Base-by-base conservation (phyloP, 2,329 filamentous ascomycete species). In the Tolypocladium amazonense region DNA sequence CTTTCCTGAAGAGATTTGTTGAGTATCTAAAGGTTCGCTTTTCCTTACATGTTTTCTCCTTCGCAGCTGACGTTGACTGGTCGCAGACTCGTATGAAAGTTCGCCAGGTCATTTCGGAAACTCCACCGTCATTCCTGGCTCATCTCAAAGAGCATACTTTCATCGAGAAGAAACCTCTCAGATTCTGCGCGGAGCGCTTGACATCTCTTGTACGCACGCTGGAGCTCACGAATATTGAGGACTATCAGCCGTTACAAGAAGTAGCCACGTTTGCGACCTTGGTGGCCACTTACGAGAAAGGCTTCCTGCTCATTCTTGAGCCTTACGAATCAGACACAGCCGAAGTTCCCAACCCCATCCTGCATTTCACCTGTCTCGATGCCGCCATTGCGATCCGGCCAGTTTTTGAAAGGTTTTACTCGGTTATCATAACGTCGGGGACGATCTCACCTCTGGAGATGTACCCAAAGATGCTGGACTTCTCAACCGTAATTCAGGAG, bases 401-500 rank as follows among this genome's bases (percentile, higher is more conserved):
- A 0, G 93, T 99, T 6, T 97, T 99, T 69, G 93, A 99, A 61
- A 88, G 94, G 57, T 99, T 99, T 73, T 92, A 90, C 73, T 97
- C 94, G 1, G 94, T 99, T 64, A 96, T 99, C 70, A 97, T 99
- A 71, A 99, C 94, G 0, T 97, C 94, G 0, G 94, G 94, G 63
- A 99, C 94, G 1, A 91, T 99, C 62, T 97, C 94, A 1, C 94
- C 94, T 0, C 77, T 99, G 4, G 95, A 99, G 71, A 99, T 99
- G 89, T 99, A 99, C 69, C 95, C 94, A 0, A 97, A 96, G 70
- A 99, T 99, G 92, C 86, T 99, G 33, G 89, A 91, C 58, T 99
- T 99, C 75, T 82, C 82, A 12, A 91, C 92, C 1, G 92, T 97
- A 0, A 88, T 97, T 3, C 92, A 97, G 71, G 92, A 99, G 73